A percentile compares a stretch with the other conserved stretches of the same genome.
Conservation (phyloP, 345 rosid genomes). For the Conringia planisiliqua region DNA sequence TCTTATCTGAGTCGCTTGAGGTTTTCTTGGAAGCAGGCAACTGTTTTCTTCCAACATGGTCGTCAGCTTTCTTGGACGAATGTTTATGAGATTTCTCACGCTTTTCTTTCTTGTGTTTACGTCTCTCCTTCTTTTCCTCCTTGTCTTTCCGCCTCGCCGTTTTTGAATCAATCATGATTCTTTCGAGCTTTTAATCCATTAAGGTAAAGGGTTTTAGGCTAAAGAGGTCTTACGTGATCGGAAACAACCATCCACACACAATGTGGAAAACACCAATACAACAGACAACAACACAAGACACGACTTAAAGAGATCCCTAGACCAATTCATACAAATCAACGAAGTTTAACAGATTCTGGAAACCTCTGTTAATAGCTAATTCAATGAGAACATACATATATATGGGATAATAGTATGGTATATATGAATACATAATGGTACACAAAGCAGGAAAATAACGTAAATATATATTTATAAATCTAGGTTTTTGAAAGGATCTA, state of each 20-base stretch:
- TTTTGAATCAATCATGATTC: conserved; percentile 4
- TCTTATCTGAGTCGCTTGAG: conserved; percentile 23
- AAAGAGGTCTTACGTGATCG: background rate
- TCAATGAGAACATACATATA: background rate
- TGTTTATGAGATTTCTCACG: background rate
- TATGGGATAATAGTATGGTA: background rate
- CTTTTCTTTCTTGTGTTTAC: conserved; percentile 8
- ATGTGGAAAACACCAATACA: background rate
- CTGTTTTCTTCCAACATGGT: background rate
- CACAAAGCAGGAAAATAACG: background rate
- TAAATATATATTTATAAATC: background rate
- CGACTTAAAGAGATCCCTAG: background rate
- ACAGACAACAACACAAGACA: background rate
- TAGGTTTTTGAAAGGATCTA: background rate
- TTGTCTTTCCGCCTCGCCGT: background rate
- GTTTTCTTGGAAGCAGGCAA: background rate
- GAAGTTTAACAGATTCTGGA: background rate
- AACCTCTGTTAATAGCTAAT: background rate
- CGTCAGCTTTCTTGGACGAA: background rate
- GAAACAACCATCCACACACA: background rate
- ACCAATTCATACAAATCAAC: background rate
- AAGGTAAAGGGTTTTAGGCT: conserved; percentile 28
- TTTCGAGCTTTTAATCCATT: conserved; percentile 22
- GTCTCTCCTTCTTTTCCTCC: conserved; percentile 26
- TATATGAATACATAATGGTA: background rate